Evolutionary conservation across 169 alveolate genomes (phyloP).

Genomic region (Plasmodium vivax): DNA sequence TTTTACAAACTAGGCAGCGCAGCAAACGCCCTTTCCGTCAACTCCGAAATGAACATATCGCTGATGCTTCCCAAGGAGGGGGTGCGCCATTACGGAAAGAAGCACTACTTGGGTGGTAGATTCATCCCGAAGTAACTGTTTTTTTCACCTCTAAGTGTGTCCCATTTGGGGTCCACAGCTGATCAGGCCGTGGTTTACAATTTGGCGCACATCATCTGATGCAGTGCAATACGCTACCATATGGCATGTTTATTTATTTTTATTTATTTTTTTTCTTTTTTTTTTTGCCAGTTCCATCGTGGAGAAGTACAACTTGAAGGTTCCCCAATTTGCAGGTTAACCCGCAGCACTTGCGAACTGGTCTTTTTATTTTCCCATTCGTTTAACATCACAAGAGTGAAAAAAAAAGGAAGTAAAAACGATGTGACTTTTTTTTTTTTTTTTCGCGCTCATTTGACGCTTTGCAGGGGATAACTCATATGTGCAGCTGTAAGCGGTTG

Average conservation of each 20-base stretch:
- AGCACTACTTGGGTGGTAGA: constrained; percentile 69
- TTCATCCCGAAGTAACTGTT: constrained; percentile 40
- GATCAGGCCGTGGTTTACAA: neutral
- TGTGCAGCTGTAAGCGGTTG: neutral
- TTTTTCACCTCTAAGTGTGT: neutral
- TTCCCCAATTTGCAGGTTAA: constrained; percentile 61
- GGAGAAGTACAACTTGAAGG: constrained; percentile 53
- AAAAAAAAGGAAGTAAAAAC: neutral
- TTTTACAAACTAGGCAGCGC: neutral
- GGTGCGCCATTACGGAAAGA: constrained; percentile 30
- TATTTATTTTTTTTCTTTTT: neutral
- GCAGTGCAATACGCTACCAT: neutral
- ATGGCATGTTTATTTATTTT: neutral
- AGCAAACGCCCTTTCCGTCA: constrained; percentile 11
- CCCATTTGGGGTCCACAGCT: neutral
- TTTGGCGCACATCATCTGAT: neutral
- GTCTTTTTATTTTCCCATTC: neutral
- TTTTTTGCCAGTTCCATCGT: constrained; percentile 40
- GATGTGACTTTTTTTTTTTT: neutral
- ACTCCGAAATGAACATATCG: constrained; percentile 63
- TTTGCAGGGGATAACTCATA: constrained; percentile 28
- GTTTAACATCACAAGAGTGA: neutral
- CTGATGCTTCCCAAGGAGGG: constrained; percentile 73
- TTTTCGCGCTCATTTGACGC: neutral
- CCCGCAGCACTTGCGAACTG: neutral